Evolutionary conservation across 2,329 filamentous ascomycete species (phyloP).

Genomic region (Cladobotryum protrusum): DNA sequence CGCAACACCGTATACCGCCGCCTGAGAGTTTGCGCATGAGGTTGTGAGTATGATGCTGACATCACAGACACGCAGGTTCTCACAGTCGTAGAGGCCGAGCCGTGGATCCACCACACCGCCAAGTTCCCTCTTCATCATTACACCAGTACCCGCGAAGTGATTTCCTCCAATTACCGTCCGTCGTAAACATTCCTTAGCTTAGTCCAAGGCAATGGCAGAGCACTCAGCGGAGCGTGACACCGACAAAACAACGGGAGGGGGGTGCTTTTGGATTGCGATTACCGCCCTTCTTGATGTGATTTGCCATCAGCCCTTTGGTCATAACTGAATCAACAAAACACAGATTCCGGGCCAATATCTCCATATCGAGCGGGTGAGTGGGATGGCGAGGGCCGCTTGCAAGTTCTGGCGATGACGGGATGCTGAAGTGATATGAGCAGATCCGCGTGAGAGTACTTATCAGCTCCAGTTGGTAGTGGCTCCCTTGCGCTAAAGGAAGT

Average conservation of each 20-base stretch:
- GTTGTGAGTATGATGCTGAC: constrained; percentile 14
- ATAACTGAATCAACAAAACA: constrained; percentile 34
- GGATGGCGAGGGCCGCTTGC: constrained; percentile 52
- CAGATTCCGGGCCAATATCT: constrained; percentile 40
- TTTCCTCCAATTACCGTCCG: constrained; percentile 32
- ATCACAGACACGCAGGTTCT: constrained; percentile 14
- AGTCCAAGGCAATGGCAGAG: not conserved
- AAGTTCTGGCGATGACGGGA: constrained; percentile 24
- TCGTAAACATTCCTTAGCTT: constrained; percentile 29
- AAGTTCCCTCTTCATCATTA: constrained; percentile 39
- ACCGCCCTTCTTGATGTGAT: constrained; percentile 34
- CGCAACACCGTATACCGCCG: constrained; percentile 14
- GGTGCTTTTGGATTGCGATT: constrained; percentile 18
- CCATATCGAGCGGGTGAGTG: constrained; percentile 49
- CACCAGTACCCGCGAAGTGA: constrained; percentile 43
- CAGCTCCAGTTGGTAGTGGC: constrained; percentile 21
- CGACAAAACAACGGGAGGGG: constrained; percentile 12
- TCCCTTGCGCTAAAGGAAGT: constrained; percentile 18
- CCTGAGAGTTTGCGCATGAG: constrained; percentile 13
- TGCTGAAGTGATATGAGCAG: constrained; percentile 45
- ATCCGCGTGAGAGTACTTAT: constrained; percentile 53
- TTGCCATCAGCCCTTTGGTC: constrained; percentile 33
- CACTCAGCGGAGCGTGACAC: too few species aligned
- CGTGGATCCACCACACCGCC: constrained; percentile 27
- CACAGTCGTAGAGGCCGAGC: constrained; percentile 11